Base-by-base conservation (phyloP, 768 basidiomycete genomes). In the Fomitopsis serialis region DNA sequence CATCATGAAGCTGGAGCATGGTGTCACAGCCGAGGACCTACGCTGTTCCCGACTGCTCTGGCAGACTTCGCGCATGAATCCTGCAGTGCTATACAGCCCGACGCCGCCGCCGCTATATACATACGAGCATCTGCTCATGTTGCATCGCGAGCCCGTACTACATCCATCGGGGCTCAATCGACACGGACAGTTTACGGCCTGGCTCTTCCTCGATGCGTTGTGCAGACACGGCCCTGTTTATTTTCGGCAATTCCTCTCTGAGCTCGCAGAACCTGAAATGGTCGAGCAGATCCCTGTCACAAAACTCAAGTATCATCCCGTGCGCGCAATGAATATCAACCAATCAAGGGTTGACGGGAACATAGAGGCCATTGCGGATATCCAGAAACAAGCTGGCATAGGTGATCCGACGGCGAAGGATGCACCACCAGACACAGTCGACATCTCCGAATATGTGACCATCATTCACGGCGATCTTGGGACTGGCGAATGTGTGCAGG, bases 41-140 rank as follows among this genome's bases (percentile, higher is more conserved):
- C 49, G 58, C 2, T 73, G 68, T 52, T 66, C 69, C 0, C 48
- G 67, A 1, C 57, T 68, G 36, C 58, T 75, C 12, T 75, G 74
- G 73, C 45, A 58, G 21, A 63, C 45, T 35, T 68, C 60, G n/a
- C 36, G 47, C 0, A 42, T 62, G 22, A 72, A 72, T 47, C 59
- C 50, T 11, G 29, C 5, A 32, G 29, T 32, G 29, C 5, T 5
- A 32, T 40, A 60, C 9, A 45, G 54, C 29, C 53, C 51, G 3
- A n/a, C n/a, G n/a, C n/a, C n/a, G n/a, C n/a, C n/a, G n/a, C n/a
- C n/a, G n/a, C n/a, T n/a, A n/a, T n/a, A n/a, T n/a, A n/a, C n/a
- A n/a, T n/a, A n/a, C n/a, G n/a, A n/a, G n/a, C n/a, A n/a, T n/a
- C 47, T 50, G 21, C 3, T 13, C 0, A 19, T 17, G 8, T 3